Base-by-base conservation (phyloP, 2,329 filamentous ascomycete genomes). In the Xylaria sp. region DNA sequence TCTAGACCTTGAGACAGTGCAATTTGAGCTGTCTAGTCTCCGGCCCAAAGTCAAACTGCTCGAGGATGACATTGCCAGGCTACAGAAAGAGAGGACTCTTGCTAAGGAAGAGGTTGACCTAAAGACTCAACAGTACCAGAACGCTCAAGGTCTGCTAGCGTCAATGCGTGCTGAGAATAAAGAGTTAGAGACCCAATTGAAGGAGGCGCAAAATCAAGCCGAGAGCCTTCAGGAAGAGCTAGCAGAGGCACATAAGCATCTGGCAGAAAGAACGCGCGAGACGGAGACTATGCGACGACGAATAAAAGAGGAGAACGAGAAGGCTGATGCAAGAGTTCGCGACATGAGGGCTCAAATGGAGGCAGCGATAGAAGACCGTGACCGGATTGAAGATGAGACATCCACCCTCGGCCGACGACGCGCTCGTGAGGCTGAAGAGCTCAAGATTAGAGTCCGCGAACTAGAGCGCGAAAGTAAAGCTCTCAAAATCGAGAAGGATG, bases 181-280 rank as follows among this genome's bases (percentile, higher is more conserved):
- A 1, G 96, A 99, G 81, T 87, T 98, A 76, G 90, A 90, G 5
- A 91, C 93, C 72, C 96, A 97, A 81, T 91, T 97, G 80, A 97
- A 96, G 79, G 96, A 99, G 80, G 89, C 92, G 0, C 90, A 92
- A 69, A 89, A 91, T 58, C 90, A 93, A 72, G 91, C 90, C 45
- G 94, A 97, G 76, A 92, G 90, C 66, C 83, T 98, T 0, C 95
- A 97, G 76, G 96, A 99, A 80, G 96, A 99, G 79, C 85, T 98
- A 0, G 89, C 89, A 0, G 96, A 99, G 79, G 91, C 94, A 3
- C 94, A 97, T 77, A 89, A 93, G 66, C 87, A 97, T 68, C 86
- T 99, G 2, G 89, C 88, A 60, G 96, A 99, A 80, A 90, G 96
- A 30, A 95, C 93, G 4, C 89, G 96, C 50, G 96, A 99, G 80